Percentiles rank a stretch among this genome's conserved stretches.
Conservation (phyloP, 208 protist genomes). For the Leishmania amazonensis region DNA sequence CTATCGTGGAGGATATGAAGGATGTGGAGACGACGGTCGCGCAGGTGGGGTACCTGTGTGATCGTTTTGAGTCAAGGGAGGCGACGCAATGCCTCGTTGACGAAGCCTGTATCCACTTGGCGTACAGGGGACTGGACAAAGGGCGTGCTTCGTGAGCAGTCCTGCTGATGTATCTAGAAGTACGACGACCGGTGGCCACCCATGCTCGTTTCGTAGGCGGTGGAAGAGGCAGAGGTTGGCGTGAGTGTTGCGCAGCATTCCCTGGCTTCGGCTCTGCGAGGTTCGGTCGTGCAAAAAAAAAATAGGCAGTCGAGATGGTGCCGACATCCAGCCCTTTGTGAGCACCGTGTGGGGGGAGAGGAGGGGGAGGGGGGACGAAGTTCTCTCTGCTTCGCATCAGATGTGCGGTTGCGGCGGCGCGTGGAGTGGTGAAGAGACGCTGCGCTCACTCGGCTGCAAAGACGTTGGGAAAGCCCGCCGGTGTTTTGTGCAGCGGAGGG, state of each 20-base stretch:
- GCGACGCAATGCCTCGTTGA: constrained; percentile 37
- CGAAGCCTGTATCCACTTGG: constrained; percentile 39
- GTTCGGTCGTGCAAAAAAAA: background rate
- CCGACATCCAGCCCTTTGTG: constrained; percentile 41
- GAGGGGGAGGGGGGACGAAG: background rate
- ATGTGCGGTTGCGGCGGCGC: constrained; percentile 28
- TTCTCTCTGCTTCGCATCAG: constrained; percentile 30
- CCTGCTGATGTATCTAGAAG: constrained; percentile 35
- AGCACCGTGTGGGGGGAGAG: constrained; percentile 2
- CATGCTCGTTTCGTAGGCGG: constrained; percentile 8
- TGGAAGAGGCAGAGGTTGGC: constrained; percentile 36
- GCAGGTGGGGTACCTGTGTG: constrained; percentile 45
- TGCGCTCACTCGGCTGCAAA: constrained; percentile 18
- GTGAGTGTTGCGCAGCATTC: constrained; percentile 17
- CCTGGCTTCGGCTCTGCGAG: no score
- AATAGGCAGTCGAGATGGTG: constrained; percentile 9
- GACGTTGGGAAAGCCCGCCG: constrained; percentile 14
- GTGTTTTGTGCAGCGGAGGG: constrained; percentile 25
- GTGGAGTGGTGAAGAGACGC: constrained; percentile 31
- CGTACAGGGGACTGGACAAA: constrained; percentile 45
- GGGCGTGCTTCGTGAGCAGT: constrained; percentile 52
- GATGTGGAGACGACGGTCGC: constrained; percentile 17
- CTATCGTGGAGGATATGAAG: constrained; percentile 29
- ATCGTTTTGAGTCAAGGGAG: constrained; percentile 38
- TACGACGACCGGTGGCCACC: constrained; percentile 32